Conservation (phyloP, 1,139 yeast genomes). For the Nadsonia starkeyi-henricii region DNA sequence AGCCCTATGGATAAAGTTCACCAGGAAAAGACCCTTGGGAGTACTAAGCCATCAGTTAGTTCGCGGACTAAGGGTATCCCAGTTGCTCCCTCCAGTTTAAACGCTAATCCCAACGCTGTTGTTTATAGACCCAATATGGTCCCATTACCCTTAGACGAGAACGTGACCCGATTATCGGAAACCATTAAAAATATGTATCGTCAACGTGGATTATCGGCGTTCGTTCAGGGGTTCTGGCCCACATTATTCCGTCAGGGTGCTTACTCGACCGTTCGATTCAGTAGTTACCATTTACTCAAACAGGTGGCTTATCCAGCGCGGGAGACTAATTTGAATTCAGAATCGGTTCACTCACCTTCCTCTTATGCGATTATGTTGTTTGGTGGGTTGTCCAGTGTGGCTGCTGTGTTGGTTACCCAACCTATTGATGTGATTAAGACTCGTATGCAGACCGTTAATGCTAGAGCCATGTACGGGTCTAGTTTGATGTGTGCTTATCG, state of each 20-base stretch:
- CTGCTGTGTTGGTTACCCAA: conserved; percentile 74
- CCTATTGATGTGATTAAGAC: conserved; percentile 87
- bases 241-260: conserved; percentile 69
- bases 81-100: conserved; percentile 2
- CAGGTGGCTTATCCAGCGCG: conserved; percentile 31
- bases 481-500: conserved; percentile 55
- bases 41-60: neutral
- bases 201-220: conserved; percentile 66
- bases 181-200: conserved; percentile 39
- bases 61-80: conserved; percentile 9
- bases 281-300: conserved; percentile 55
- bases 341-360: conserved; percentile 1
- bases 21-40: neutral
- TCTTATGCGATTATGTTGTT: conserved; percentile 19
- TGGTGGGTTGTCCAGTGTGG: conserved; percentile 33
- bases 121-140: conserved; percentile 5
- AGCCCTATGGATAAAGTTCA: conserved; percentile 2
- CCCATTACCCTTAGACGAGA: conserved; percentile 11
- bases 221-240: conserved; percentile 67
- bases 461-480: conserved; percentile 47
- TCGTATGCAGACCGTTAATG: conserved; percentile 68
- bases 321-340: conserved; percentile 18
- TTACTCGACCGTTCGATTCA: conserved; percentile 70
- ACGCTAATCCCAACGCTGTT: conserved; percentile 3
- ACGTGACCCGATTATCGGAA: conserved; percentile 14